Percentiles rank a stretch among this genome's conserved stretches.
Evolutionary conservation across 192 early-diverging fungal species (phyloP).

Genomic region (Backusella mclennaniae): DNA sequence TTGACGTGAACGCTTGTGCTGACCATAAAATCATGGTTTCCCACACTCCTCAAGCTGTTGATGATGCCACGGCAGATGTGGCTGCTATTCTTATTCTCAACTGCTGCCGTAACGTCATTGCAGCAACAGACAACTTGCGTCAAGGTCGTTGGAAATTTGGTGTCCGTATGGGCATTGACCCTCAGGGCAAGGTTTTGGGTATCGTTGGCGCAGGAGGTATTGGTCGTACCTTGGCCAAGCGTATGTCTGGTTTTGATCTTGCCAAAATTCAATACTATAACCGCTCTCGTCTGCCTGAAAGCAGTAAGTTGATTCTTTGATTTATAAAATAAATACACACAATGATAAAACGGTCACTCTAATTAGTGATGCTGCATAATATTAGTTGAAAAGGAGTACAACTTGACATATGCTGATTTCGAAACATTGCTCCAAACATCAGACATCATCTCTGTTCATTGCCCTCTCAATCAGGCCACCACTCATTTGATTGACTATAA

Average conservation of each 20-base stretch:
- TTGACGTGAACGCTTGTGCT: constrained; percentile 37
- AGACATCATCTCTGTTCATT: constrained; percentile 47
- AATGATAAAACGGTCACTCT: no score
- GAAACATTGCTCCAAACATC: constrained; percentile 50
- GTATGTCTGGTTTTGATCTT: constrained; percentile 48
- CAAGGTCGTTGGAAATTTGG: constrained; percentile 37
- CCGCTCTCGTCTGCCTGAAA: constrained; percentile 36
- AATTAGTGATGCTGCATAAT: background rate
- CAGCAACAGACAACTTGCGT: constrained; percentile 35
- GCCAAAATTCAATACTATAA: constrained; percentile 49
- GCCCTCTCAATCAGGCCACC: constrained; percentile 42
- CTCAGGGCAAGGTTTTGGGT: constrained; percentile 41
- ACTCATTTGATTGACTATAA: constrained; percentile 38
- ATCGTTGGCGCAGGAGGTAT: constrained; percentile 53
- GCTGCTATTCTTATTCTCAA: constrained; percentile 47
- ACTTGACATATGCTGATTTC: constrained; percentile 45
- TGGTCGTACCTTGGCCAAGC: constrained; percentile 50
- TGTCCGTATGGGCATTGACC: constrained; percentile 36
- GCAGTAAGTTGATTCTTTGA: constrained; percentile 26
- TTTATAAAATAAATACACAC: no score
- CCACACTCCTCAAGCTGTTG: constrained; percentile 43
- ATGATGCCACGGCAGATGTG: constrained; percentile 45
- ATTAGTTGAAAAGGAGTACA: constrained; percentile 45
- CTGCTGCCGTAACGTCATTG: constrained; percentile 42
- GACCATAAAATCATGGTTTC: constrained; percentile 39